Conservation (phyloP, 1,284 basidiomycete species). For the Apiotrichum laibachii region DNA sequence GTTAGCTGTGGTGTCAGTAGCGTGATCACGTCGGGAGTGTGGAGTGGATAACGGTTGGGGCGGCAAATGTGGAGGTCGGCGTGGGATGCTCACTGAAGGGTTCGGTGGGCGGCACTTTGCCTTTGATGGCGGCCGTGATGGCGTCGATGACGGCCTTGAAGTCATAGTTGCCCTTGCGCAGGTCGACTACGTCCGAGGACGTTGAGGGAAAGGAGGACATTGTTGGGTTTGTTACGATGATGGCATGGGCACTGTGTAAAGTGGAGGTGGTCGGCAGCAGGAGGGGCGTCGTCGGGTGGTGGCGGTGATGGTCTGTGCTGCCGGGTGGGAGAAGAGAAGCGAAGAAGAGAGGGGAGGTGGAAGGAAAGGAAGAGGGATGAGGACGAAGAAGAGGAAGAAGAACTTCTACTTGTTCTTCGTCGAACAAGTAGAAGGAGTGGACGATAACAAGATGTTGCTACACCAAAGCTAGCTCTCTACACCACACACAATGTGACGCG, state of each 20-base stretch:
- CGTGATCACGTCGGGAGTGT: too few relatives aligned
- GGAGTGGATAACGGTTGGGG: not conserved
- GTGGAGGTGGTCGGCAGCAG: too few relatives aligned
- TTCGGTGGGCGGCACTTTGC: not conserved
- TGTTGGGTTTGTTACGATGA: not conserved
- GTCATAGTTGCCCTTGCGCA: not conserved
- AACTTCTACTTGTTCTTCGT: too few relatives aligned
- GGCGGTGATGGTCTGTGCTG: too few relatives aligned
- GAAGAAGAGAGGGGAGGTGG: too few relatives aligned
- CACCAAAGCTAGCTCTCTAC: not conserved
- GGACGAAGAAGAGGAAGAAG: too few relatives aligned
- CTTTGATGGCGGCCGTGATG: not conserved
- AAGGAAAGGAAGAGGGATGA: too few relatives aligned
- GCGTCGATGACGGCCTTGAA: not conserved
- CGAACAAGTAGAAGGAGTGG: too few relatives aligned
- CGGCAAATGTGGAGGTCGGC: not conserved
- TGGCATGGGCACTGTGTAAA: not conserved
- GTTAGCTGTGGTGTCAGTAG: not conserved
- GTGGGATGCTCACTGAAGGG: not conserved
- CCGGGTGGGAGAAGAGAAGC: too few relatives aligned
- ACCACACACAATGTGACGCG: too few relatives aligned
- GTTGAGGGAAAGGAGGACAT: not conserved
- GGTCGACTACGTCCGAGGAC: not conserved
- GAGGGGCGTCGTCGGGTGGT: too few relatives aligned
- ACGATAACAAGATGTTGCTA: too few relatives aligned